Evolutionary conservation across 1,284 basidiomycete genomes (phyloP).

Genomic region (Golubevia sp.): DNA sequence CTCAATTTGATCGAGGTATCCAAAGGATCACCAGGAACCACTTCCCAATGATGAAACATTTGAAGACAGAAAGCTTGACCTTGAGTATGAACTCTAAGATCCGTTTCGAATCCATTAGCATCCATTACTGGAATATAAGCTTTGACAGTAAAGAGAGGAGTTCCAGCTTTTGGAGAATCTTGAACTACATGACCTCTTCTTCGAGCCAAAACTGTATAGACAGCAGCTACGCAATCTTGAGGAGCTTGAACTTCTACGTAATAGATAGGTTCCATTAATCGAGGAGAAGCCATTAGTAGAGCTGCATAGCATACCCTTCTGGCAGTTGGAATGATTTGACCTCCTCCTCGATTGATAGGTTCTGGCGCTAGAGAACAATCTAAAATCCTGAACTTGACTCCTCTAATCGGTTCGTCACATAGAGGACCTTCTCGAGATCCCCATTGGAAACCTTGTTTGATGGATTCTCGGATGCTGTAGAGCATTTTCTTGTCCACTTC

Average conservation of each 20-base stretch:
- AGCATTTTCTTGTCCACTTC: constrained; percentile 58
- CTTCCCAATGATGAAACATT: constrained; percentile 53
- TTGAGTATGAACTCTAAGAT: constrained; percentile 49
- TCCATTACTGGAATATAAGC: constrained; percentile 57
- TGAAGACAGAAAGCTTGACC: constrained; percentile 50
- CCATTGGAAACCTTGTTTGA: constrained; percentile 59
- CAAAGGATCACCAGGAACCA: constrained; percentile 53
- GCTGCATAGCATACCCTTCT: constrained; percentile 50
- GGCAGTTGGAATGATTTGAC: constrained; percentile 57
- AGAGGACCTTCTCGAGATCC: constrained; percentile 53
- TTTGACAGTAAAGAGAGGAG: constrained; percentile 47
- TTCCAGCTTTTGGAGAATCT: constrained; percentile 51
- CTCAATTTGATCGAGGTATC: constrained; percentile 38
- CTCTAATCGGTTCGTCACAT: constrained; percentile 58
- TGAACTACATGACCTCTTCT: constrained; percentile 53
- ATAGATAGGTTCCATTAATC: constrained; percentile 58
- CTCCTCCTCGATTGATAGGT: constrained; percentile 51
- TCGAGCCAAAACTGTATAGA: constrained; percentile 54
- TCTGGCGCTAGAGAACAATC: constrained; percentile 36
- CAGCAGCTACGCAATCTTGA: constrained; percentile 30
- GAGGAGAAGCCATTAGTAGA: constrained; percentile 48
- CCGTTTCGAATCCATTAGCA: constrained; percentile 59
- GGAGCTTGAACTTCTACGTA: constrained; percentile 48
- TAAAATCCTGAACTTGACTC: constrained; percentile 57
- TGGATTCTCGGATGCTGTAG: constrained; percentile 44